These are phyloP conservation scores for Aspergillus sp. DNA, from an alignment of 2,329 filamentous ascomycete species.

Conservation along the genomic window DNA sequence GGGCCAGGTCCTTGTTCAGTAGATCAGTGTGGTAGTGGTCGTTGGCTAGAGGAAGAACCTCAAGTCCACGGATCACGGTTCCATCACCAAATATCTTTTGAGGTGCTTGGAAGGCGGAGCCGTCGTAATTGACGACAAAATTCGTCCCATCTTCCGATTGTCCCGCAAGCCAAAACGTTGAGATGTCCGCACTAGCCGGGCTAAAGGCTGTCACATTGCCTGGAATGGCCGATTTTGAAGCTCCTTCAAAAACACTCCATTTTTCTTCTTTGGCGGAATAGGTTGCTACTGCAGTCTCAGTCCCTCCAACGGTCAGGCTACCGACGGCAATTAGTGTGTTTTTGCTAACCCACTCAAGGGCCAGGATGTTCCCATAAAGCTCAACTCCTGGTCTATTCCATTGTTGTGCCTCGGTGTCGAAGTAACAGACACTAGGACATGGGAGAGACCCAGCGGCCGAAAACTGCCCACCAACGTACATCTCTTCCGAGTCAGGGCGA, in stretches of 20 bases:
- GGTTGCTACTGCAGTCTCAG: slow-evolving; percentile 65
- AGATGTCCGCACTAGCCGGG: slow-evolving; percentile 68
- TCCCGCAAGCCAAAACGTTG: slow-evolving; percentile 81
- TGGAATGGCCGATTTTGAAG: slow-evolving; percentile 57
- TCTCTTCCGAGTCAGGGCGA: slow-evolving; percentile 67
- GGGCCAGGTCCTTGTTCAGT: slow-evolving; percentile 65
- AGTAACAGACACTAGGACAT: slow-evolving; percentile 80
- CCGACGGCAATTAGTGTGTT: slow-evolving; percentile 75
- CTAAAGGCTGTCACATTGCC: slow-evolving; percentile 78
- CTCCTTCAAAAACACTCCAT: slow-evolving; percentile 63
- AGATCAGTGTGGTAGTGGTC: slow-evolving; percentile 65
- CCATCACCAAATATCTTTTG: slow-evolving; percentile 61
- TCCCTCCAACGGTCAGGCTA: slow-evolving; percentile 67
- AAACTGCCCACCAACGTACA: slow-evolving; percentile 88
- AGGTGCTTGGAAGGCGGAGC: slow-evolving; percentile 67
- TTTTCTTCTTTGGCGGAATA: slow-evolving; percentile 68
- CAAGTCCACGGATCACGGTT: slow-evolving; percentile 74
- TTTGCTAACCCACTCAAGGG: slow-evolving; percentile 73
- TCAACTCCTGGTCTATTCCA: slow-evolving; percentile 79
- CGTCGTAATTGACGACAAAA: slow-evolving; percentile 82
- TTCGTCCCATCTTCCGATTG: slow-evolving; percentile 65
- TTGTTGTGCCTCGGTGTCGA: slow-evolving; percentile 66
- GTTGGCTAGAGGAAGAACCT: slow-evolving; percentile 72
- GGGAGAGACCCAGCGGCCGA: slow-evolving; percentile 76
- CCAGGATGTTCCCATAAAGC: slow-evolving; percentile 68